phyloP scores from a whole-genome alignment of 306 rosid genomes.

The Prosopis cineraria region DNA sequence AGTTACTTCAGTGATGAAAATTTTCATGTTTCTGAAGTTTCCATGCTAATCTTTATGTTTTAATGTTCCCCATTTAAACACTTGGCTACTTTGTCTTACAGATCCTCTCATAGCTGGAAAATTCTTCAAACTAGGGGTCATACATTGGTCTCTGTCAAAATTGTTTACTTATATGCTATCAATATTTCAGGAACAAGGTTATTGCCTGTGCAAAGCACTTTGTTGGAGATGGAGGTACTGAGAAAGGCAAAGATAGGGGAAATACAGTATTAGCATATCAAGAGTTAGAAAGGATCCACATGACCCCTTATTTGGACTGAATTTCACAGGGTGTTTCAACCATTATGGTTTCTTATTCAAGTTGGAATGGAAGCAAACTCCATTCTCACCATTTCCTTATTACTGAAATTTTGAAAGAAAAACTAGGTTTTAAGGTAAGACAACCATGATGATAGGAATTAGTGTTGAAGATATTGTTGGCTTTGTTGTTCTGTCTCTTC shows the following conservation, averaged over 20 bases:
- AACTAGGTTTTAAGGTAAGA: constrained; percentile 80
- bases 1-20: background rate
- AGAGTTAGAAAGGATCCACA: constrained; percentile 78
- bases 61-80: background rate
- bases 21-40: background rate
- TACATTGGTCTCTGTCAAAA: background rate
- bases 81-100: too few species aligned
- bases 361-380: constrained; percentile 80
- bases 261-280: constrained; percentile 65
- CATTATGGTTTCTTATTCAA: constrained; percentile 82
- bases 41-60: background rate
- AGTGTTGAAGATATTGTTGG: background rate
- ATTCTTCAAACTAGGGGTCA: background rate
- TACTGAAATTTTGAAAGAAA: constrained; percentile 69
- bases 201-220: constrained; percentile 96
- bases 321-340: constrained; percentile 83
- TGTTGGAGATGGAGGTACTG: constrained; percentile 94
- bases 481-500: constrained; percentile 10
- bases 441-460: background rate
- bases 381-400: constrained; percentile 70
- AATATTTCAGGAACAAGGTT: constrained; percentile 66
- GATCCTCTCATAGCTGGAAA: background rate
- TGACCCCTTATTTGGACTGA: constrained; percentile 88
- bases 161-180: background rate
- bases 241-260: constrained; percentile 80